These are phyloP conservation scores for Funneliformis mosseae DNA, from an alignment of 192 early-diverging fungal species.

Conservation along the genomic window DNA sequence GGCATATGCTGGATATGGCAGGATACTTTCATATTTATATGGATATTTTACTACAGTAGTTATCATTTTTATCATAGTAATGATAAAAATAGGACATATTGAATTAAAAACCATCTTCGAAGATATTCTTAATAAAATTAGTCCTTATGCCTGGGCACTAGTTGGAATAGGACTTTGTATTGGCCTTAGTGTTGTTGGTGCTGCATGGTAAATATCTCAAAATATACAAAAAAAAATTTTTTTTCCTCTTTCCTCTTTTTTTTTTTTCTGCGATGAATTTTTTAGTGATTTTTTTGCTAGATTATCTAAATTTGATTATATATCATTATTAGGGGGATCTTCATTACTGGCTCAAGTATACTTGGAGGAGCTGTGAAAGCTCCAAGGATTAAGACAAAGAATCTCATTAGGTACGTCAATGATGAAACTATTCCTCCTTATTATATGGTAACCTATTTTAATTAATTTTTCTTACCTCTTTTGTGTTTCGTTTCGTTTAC, in stretches of 20 bases:
- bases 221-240: neutral
- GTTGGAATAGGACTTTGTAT: conserved; percentile 85
- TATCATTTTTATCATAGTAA: neutral
- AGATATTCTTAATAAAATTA: conserved; percentile 19
- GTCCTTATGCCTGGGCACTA: conserved; percentile 88
- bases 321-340: conserved; percentile 82
- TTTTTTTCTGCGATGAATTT: neutral
- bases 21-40: neutral
- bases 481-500: neutral
- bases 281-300: neutral
- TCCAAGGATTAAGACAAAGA: conserved; percentile 94
- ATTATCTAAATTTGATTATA: neutral
- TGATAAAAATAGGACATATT: neutral
- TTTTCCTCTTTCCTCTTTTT: neutral
- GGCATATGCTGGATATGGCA: neutral
- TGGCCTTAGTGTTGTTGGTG: conserved; percentile 87
- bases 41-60: neutral
- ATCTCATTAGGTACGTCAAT: conserved; percentile 78
- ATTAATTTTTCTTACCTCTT: neutral
- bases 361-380: conserved; percentile 88
- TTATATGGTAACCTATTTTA: neutral
- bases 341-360: conserved; percentile 86
- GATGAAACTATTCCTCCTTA: neutral
- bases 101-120: neutral
- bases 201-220: conserved; percentile 73